phyloP scores from a whole-genome alignment of 345 rosid species.

The Aquilaria yunnanensis region DNA sequence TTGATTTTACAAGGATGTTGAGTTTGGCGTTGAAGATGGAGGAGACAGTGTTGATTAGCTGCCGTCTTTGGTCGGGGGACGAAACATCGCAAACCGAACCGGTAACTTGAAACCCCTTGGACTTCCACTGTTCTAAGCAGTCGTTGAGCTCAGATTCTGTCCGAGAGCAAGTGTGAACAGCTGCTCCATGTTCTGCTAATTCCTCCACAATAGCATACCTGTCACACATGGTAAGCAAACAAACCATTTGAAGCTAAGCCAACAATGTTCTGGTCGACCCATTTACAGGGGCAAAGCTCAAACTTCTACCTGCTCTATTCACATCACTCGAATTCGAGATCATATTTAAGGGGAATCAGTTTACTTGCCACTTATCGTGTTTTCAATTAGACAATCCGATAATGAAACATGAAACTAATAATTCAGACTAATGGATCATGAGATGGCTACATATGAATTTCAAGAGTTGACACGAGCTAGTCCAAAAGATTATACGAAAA shows the following conservation, averaged over 20 bases:
- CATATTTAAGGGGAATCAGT: too few species aligned
- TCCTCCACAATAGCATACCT: constrained; percentile 81
- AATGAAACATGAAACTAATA: too few species aligned
- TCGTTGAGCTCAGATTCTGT: constrained; percentile 39
- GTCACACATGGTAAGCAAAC: background rate
- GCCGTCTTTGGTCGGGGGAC: constrained; percentile 32
- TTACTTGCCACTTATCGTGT: too few species aligned
- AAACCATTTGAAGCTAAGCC: constrained; percentile 1
- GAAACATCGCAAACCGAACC: constrained; percentile 71
- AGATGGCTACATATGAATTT: too few species aligned
- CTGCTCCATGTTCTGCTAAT: constrained; percentile 57
- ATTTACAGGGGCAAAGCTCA: too few species aligned
- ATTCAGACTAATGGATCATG: too few species aligned
- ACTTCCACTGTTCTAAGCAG: constrained; percentile 43
- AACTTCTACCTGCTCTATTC: too few species aligned
- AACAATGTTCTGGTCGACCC: too few species aligned
- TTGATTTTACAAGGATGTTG: constrained; percentile 47
- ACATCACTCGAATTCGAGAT: too few species aligned
- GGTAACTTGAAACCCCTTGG: constrained; percentile 30
- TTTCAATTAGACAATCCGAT: too few species aligned
- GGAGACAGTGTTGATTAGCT: constrained; percentile 35
- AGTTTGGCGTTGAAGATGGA: constrained; percentile 43
- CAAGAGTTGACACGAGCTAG: too few species aligned
- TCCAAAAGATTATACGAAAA: too few species aligned
- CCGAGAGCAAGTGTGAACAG: constrained; percentile 66